Conservation (phyloP, 169 alveolate genomes). For the Fabrea salina region DNA sequence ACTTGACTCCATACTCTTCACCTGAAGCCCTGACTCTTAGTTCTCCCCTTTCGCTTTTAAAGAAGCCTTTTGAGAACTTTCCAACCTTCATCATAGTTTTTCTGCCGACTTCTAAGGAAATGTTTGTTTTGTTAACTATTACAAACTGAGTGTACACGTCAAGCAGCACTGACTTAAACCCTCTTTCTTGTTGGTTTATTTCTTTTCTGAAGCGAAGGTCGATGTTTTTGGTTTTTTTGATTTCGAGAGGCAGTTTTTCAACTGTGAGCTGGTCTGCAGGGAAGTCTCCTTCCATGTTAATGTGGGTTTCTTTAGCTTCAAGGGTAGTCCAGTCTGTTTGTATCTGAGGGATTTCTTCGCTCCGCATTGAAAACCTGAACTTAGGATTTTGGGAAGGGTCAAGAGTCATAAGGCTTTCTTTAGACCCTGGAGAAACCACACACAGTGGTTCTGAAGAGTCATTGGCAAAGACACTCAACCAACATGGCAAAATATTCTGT, state of each 20-base stretch:
- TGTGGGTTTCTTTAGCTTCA: too few relatives aligned
- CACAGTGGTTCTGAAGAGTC: too few relatives aligned
- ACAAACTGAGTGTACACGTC: background rate
- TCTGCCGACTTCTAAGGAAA: background rate
- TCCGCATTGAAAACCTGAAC: background rate
- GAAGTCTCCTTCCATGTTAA: background rate
- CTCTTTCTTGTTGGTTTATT: background rate
- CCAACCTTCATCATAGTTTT: background rate
- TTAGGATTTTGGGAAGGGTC: background rate
- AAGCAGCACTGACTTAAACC: background rate
- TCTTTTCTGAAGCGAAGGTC: background rate
- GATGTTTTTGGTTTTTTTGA: background rate
- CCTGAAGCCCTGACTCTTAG: background rate
- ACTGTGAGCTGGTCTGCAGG: background rate
- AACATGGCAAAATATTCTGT: background rate
- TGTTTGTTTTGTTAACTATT: constrained; percentile 14
- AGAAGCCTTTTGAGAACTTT: background rate
- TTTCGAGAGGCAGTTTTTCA: background rate
- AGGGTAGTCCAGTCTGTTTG: background rate
- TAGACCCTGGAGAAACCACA: background rate
- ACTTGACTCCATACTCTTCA: background rate
- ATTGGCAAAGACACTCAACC: background rate
- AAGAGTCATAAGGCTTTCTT: too few relatives aligned
- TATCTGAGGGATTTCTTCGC: background rate
- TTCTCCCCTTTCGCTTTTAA: background rate